Percentiles rank a stretch among this genome's conserved stretches.
Conservation (phyloP, 345 rosid species). For the Pistacia vera region DNA sequence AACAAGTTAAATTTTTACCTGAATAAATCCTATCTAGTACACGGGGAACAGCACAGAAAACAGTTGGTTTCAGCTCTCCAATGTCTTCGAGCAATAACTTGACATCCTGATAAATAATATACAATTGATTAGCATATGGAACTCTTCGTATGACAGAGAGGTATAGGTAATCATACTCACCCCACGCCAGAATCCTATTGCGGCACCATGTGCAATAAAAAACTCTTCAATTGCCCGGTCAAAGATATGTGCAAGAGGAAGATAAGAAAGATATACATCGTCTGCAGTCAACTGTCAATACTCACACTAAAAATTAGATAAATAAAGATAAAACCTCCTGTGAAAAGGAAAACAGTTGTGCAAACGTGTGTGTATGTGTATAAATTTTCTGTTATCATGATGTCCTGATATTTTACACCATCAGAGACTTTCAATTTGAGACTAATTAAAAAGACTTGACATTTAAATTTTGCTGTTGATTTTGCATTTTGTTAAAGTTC, state of each 20-base stretch:
- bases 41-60: constrained; percentile 98
- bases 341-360: no score
- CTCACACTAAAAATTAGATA: constrained; percentile 17
- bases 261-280: constrained; percentile 89
- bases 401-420: no score
- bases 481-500: no score
- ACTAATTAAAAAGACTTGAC: no score
- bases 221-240: constrained; percentile 90
- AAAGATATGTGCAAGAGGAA: constrained; percentile 97
- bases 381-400: no score
- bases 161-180: constrained; percentile 45
- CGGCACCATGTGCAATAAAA: constrained; percentile 73
- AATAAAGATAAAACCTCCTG: background rate
- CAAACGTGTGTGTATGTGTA: background rate
- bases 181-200: constrained; percentile 97
- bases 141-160: constrained; percentile 10
- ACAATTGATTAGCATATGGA: constrained; percentile 14
- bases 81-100: constrained; percentile 85
- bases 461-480: no score
- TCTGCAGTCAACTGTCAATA: constrained; percentile 56
- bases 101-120: constrained; percentile 64
- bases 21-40: constrained; percentile 83
- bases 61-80: constrained; percentile 83
- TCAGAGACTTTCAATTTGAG: no score
- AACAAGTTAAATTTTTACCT: constrained; percentile 41